phyloP scores from a whole-genome alignment of 2,329 filamentous ascomycete species.

The Akanthomyces lecanii region DNA sequence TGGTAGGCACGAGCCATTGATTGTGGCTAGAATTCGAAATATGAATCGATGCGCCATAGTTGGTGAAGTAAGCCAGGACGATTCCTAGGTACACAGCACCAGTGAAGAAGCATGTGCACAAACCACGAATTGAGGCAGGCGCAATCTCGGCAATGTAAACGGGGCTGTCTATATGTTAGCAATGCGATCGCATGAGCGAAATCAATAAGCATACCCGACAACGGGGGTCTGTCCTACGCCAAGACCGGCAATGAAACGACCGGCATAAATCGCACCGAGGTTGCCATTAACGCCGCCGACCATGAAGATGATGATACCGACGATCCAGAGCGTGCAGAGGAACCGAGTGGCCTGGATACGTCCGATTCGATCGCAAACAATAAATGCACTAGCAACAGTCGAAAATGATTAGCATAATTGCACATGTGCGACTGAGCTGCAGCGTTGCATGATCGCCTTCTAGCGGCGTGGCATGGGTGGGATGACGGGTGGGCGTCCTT shows the following conservation, averaged over 20 bases:
- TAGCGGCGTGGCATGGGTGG: background rate
- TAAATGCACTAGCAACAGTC: slow-evolving; percentile 44
- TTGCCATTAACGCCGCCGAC: slow-evolving; percentile 46
- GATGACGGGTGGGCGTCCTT: slow-evolving; percentile 7
- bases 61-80: slow-evolving; percentile 74
- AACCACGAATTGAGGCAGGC: slow-evolving; percentile 63
- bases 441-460: background rate
- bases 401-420: slow-evolving; percentile 7
- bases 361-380: slow-evolving; percentile 57
- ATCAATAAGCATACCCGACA: slow-evolving; percentile 42
- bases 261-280: slow-evolving; percentile 57
- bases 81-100: slow-evolving; percentile 68
- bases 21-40: slow-evolving; percentile 42
- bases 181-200: background rate
- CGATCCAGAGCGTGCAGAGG: slow-evolving; percentile 53
- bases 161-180: slow-evolving; percentile 35
- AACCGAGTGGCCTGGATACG: slow-evolving; percentile 58
- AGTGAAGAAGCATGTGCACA: slow-evolving; percentile 60
- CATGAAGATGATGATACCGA: slow-evolving; percentile 57
- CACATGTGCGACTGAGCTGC: background rate
- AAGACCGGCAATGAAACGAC: slow-evolving; percentile 61
- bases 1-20: slow-evolving; percentile 65
- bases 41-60: slow-evolving; percentile 55
- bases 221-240: slow-evolving; percentile 65
- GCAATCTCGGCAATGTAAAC: slow-evolving; percentile 71